A percentile compares a stretch with the other conserved stretches of the same genome.
Evolutionary conservation across 768 basidiomycete genomes (phyloP).

Genomic region (Pleurotus salmoneostramineus): DNA sequence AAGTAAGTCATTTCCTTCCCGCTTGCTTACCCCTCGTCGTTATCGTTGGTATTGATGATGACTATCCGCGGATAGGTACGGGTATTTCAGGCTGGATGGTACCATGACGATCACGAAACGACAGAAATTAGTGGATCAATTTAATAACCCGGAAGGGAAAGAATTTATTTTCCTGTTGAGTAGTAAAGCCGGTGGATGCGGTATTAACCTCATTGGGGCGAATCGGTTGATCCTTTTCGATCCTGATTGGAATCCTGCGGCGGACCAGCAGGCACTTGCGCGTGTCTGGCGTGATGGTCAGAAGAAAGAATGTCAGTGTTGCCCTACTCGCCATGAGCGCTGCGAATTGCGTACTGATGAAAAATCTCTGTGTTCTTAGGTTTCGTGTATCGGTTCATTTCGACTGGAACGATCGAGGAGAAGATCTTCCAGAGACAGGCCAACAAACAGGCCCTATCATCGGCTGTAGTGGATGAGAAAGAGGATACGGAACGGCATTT

Average conservation of each 20-base stretch:
- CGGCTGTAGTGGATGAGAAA: conserved; percentile 97
- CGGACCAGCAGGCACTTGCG: conserved; percentile 96
- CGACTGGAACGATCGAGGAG: conserved; percentile 96
- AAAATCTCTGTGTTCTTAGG: conserved; percentile 58
- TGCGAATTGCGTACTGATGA: too few relatives aligned
- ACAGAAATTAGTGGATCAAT: conserved; percentile 94
- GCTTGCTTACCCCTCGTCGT: neutral
- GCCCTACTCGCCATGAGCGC: neutral
- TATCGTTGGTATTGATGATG: neutral
- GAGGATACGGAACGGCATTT: conserved; percentile 96
- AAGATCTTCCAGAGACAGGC: conserved; percentile 99
- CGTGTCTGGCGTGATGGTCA: conserved; percentile 99
- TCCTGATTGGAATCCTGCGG: conserved; percentile 98
- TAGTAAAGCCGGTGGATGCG: conserved; percentile 94
- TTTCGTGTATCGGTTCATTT: conserved; percentile 98
- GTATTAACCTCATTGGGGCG: conserved; percentile 95
- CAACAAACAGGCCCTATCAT: conserved; percentile 93
- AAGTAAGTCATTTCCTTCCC: conserved; percentile 47
- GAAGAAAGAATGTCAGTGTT: conserved; percentile 91
- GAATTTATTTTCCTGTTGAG: conserved; percentile 94
- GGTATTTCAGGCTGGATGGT: conserved; percentile 91
- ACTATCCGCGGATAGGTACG: conserved; percentile 55
- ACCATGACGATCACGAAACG: conserved; percentile 89
- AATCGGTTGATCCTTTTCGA: conserved; percentile 95
- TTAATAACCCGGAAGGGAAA: conserved; percentile 89